phyloP scores from a whole-genome alignment of 2,329 filamentous ascomycete species.

The Penicillium corylophilum region DNA sequence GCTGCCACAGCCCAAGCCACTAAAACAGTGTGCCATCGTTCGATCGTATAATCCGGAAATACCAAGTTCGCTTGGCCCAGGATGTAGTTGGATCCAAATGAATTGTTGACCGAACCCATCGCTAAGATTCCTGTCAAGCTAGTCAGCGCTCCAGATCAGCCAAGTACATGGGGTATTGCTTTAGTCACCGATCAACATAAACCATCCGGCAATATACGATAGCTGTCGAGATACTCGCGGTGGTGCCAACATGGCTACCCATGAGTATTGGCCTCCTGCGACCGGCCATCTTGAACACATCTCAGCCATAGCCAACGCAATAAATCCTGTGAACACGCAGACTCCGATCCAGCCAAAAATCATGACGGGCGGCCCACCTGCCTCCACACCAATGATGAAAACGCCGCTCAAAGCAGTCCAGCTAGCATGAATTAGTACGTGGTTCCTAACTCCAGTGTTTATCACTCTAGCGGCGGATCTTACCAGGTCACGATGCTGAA shows the following conservation, averaged over 20 bases:
- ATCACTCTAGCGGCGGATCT: neutral
- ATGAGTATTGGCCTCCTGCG: conserved; percentile 55
- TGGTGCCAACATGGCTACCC: conserved; percentile 56
- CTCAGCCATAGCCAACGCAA: conserved; percentile 57
- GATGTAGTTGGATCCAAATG: conserved; percentile 55
- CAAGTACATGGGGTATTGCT: neutral
- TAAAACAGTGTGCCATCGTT: conserved; percentile 57
- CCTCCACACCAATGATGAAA: conserved; percentile 53
- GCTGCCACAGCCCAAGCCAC: conserved; percentile 51
- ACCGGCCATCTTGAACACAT: conserved; percentile 55
- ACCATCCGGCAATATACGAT: conserved; percentile 39
- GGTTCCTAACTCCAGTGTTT: no score
- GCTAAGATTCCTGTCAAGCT: conserved; percentile 32
- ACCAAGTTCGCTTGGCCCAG: conserved; percentile 55
- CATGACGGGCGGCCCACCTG: conserved; percentile 57
- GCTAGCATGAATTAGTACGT: conserved; percentile 15
- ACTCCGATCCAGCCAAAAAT: conserved; percentile 51
- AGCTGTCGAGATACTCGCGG: conserved; percentile 41
- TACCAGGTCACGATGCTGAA: conserved; percentile 56
- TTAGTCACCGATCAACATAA: conserved; percentile 44
- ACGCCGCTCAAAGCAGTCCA: conserved; percentile 57
- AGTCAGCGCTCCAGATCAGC: neutral
- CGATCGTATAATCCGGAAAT: conserved; percentile 50
- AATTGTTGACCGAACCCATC: conserved; percentile 56
- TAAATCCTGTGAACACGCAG: conserved; percentile 48